These are phyloP conservation scores for Aspergillus candidus DNA, from an alignment of 2,329 filamentous ascomycete genomes.

Conservation along the genomic window DNA sequence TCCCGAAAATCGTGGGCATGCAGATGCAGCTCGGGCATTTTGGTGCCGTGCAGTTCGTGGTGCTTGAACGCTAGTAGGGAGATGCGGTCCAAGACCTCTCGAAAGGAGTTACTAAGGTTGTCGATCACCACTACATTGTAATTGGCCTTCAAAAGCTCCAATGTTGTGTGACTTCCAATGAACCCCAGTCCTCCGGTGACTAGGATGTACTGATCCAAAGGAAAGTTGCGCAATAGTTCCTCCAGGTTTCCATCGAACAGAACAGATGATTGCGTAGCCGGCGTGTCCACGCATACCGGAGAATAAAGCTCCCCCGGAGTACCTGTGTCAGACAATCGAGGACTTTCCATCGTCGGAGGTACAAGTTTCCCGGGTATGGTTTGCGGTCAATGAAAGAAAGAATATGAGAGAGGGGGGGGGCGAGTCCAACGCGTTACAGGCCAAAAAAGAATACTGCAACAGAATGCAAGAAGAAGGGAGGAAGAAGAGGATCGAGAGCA, in stretches of 20 bases:
- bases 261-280: conserved; percentile 40
- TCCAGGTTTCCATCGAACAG: conserved; percentile 42
- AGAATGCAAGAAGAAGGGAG: background rate
- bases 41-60: conserved; percentile 34
- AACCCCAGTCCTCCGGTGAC: conserved; percentile 39
- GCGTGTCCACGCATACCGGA: conserved; percentile 33
- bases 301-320: conserved; percentile 27
- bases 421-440: no score
- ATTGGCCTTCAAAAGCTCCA: conserved; percentile 36
- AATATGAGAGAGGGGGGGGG: no score
- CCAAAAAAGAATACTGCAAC: no score
- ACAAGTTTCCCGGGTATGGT: background rate
- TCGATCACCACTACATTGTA: conserved; percentile 41
- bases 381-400: no score
- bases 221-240: conserved; percentile 37
- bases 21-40: conserved; percentile 42
- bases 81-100: conserved; percentile 32
- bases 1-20: conserved; percentile 46
- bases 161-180: conserved; percentile 39
- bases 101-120: conserved; percentile 37
- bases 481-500: conserved; percentile 8
- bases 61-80: conserved; percentile 26
- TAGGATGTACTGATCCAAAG: conserved; percentile 38
- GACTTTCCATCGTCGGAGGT: conserved; percentile 24
- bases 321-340: conserved; percentile 23